phyloP scores from a whole-genome alignment of 1,139 yeast genomes.

The Hansenula lynferdii region DNA sequence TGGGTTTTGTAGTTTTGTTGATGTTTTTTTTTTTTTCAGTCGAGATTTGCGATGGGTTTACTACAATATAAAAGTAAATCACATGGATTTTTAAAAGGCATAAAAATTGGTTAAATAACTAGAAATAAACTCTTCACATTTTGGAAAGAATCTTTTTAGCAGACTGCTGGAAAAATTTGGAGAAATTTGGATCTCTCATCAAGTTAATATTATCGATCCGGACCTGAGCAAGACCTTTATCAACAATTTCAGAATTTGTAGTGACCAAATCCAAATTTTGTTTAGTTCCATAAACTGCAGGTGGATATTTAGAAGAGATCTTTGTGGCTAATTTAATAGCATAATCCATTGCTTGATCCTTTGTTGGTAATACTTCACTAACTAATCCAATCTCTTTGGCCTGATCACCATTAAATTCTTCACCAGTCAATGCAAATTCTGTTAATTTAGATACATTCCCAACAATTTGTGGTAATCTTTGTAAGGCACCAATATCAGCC shows the following conservation, averaged over 20 bases:
- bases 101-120: too few relatives aligned
- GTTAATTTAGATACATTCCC: conserved; percentile 56
- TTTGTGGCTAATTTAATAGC: conserved; percentile 48
- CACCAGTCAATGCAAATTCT: conserved; percentile 64
- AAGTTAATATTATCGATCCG: conserved; percentile 45
- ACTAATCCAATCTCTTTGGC: conserved; percentile 56
- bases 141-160: neutral
- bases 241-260: conserved; percentile 38
- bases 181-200: conserved; percentile 8
- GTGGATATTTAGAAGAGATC: conserved; percentile 44
- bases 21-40: too few relatives aligned
- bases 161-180: conserved; percentile 4
- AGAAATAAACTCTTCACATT: neutral
- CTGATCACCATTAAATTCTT: conserved; percentile 48
- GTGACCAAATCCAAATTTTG: conserved; percentile 46
- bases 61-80: too few relatives aligned
- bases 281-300: conserved; percentile 70
- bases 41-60: too few relatives aligned
- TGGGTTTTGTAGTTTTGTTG: too few relatives aligned
- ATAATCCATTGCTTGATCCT: conserved; percentile 43
- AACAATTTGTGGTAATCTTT: conserved; percentile 54
- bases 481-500: conserved; percentile 78
- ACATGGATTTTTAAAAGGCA: too few relatives aligned
- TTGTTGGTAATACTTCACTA: conserved; percentile 40
- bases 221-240: conserved; percentile 47